These are phyloP conservation scores for Akanthomyces muscarius DNA, from an alignment of 2,329 filamentous ascomycete genomes.

Conservation along the genomic window DNA sequence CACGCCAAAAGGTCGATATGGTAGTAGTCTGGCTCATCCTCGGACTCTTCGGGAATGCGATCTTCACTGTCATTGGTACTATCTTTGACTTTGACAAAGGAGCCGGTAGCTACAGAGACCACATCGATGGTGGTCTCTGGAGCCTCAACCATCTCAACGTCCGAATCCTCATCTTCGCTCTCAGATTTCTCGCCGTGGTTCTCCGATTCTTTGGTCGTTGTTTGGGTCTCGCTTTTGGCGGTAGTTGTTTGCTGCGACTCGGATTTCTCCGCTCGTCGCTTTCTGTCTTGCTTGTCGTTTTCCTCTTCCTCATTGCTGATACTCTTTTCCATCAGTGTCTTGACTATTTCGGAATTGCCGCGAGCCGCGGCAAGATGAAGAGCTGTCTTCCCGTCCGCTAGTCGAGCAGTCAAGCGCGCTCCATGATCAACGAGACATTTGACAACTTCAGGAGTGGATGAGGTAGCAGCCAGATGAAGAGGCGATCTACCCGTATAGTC, in stretches of 20 bases:
- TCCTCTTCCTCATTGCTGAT: conserved; percentile 67
- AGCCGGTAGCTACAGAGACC: conserved; percentile 59
- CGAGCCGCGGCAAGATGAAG: conserved; percentile 75
- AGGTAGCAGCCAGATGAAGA: conserved; percentile 69
- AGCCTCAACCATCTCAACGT: conserved; percentile 42
- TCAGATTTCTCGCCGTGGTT: conserved; percentile 32
- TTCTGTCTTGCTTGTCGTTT: conserved; percentile 52
- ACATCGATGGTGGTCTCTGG: conserved; percentile 49
- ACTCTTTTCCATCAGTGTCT: conserved; percentile 68
- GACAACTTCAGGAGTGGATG: conserved; percentile 66
- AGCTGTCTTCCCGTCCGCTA: conserved; percentile 76
- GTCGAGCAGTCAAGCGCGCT: conserved; percentile 66
- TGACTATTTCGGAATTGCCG: conserved; percentile 66
- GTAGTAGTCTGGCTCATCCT: conserved; percentile 72
- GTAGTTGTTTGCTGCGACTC: conserved; percentile 25
- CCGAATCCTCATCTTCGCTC: conserved; percentile 32
- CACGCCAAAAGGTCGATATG: conserved; percentile 75
- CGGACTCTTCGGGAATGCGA: conserved; percentile 48
- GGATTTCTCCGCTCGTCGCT: conserved; percentile 35
- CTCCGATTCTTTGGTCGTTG: conserved; percentile 19
- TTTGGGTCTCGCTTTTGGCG: conserved; percentile 15
- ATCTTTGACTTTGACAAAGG: conserved; percentile 65
- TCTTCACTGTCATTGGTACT: conserved; percentile 36
- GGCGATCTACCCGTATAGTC: conserved; percentile 78
- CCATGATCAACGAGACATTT: conserved; percentile 67